Percentiles rank a stretch among this genome's conserved stretches.
Evolutionary conservation across 306 rosid species (phyloP).

Genomic region (Dryas drummondii): DNA sequence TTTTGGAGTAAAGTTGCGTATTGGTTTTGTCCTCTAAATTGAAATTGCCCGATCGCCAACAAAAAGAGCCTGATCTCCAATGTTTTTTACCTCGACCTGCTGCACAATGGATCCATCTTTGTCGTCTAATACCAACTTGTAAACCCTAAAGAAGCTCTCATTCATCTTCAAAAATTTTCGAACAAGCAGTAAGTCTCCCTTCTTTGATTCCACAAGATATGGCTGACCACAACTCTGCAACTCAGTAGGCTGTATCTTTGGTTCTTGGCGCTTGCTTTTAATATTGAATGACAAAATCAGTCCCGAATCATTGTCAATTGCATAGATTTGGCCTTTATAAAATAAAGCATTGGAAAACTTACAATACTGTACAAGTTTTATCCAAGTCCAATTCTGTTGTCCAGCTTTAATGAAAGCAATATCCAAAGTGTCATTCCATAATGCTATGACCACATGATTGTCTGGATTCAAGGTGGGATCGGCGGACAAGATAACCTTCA

Average conservation of each 20-base stretch:
- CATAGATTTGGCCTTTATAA: background rate
- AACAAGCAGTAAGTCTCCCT: constrained; percentile 1
- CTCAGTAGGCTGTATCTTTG: no score
- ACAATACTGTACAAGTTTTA: no score
- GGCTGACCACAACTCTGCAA: no score
- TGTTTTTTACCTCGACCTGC: background rate
- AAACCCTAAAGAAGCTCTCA: background rate
- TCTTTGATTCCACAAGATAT: constrained; percentile 8
- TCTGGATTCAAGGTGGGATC: background rate
- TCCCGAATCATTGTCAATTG: background rate
- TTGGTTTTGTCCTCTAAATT: background rate
- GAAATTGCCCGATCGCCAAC: background rate
- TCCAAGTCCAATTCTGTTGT: background rate
- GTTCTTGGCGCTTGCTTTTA: no score
- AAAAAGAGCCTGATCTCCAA: background rate
- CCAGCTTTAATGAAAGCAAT: background rate
- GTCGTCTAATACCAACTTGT: background rate
- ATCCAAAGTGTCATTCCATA: no score
- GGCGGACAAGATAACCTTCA: background rate
- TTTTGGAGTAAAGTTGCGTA: background rate
- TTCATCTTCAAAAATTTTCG: background rate
- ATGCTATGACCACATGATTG: background rate
- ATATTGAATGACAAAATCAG: no score
- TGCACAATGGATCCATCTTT: background rate
- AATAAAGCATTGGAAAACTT: background rate